phyloP scores from a whole-genome alignment of 352 stramenopile genomes.

The Pythium inflatum region DNA sequence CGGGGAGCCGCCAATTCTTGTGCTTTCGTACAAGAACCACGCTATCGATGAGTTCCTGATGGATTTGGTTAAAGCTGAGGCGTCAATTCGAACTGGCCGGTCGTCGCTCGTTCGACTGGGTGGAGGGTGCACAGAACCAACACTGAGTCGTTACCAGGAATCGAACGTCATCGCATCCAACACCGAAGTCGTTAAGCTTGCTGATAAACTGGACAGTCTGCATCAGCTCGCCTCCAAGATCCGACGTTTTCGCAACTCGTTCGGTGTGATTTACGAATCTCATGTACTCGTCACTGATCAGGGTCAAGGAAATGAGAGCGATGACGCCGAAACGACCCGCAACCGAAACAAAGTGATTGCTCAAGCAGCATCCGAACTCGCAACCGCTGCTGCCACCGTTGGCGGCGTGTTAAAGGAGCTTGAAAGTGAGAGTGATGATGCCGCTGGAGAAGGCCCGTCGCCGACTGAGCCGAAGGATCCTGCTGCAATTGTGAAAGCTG shows the following conservation, averaged over 20 bases:
- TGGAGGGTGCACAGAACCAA: constrained; percentile 64
- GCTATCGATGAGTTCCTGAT: constrained; percentile 86
- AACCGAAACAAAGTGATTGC: constrained; percentile 17
- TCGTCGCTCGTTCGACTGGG: constrained; percentile 61
- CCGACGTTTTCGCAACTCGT: constrained; percentile 15
- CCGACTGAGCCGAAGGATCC: no score
- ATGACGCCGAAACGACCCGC: background rate
- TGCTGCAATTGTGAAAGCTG: no score
- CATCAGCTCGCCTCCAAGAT: constrained; percentile 25
- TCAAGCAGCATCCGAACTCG: constrained; percentile 11
- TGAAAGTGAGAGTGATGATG: background rate
- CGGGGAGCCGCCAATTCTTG: constrained; percentile 74
- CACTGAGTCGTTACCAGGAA: constrained; percentile 52
- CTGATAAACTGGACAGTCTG: constrained; percentile 18
- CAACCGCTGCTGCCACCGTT: background rate
- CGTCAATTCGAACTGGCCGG: constrained; percentile 35
- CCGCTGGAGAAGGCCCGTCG: no score
- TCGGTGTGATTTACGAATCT: constrained; percentile 31
- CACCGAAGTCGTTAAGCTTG: constrained; percentile 8
- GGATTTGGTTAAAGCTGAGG: constrained; percentile 70
- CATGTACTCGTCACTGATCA: constrained; percentile 14
- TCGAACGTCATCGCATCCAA: constrained; percentile 31
- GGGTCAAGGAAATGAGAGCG: background rate
- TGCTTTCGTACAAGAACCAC: constrained; percentile 90
- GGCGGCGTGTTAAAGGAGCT: background rate